These are phyloP conservation scores for Delphinella strobiligena DNA, from an alignment of 2,329 filamentous ascomycete species.

Conservation along the genomic window DNA sequence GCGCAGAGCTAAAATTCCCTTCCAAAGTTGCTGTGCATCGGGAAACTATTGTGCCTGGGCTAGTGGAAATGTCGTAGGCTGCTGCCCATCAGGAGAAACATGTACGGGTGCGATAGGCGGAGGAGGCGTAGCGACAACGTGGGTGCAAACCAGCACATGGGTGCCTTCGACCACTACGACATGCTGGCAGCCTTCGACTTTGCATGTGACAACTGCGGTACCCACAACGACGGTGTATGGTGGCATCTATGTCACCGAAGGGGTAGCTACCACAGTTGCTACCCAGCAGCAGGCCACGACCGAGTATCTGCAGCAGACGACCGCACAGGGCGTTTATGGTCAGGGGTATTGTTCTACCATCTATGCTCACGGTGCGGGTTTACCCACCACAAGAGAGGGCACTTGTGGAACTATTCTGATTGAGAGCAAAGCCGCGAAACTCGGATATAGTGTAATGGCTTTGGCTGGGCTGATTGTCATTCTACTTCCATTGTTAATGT, in stretches of 20 bases:
- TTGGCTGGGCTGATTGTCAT: too few species aligned
- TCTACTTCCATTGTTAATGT: too few species aligned
- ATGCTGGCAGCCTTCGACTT: constrained; percentile 11
- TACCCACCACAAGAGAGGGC: constrained; percentile 20
- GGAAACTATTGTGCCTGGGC: constrained; percentile 18
- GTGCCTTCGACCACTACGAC: constrained; percentile 8
- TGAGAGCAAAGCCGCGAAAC: constrained; percentile 8
- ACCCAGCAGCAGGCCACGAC: background rate
- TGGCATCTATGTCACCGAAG: background rate
- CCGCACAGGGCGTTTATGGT: background rate
- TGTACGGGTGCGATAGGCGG: constrained; percentile 16
- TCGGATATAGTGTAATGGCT: background rate
- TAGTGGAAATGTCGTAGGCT: constrained; percentile 19
- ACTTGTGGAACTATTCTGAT: constrained; percentile 23
- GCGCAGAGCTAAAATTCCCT: too few species aligned
- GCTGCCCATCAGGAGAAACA: constrained; percentile 19
- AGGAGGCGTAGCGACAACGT: background rate
- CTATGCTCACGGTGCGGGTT: constrained; percentile 18
- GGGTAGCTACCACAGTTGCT: background rate
- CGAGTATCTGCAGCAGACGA: constrained; percentile 1
- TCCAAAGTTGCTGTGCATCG: constrained; percentile 23
- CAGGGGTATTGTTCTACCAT: constrained; percentile 21
- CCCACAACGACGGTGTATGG: constrained; percentile 12
- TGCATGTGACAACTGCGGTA: constrained; percentile 6
- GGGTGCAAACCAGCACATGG: constrained; percentile 9